Percentiles rank a stretch among this genome's conserved stretches.
These are phyloP conservation scores for Aureobasidium subglaciale DNA, from an alignment of 2,329 filamentous ascomycete species.

Conservation along the genomic window DNA sequence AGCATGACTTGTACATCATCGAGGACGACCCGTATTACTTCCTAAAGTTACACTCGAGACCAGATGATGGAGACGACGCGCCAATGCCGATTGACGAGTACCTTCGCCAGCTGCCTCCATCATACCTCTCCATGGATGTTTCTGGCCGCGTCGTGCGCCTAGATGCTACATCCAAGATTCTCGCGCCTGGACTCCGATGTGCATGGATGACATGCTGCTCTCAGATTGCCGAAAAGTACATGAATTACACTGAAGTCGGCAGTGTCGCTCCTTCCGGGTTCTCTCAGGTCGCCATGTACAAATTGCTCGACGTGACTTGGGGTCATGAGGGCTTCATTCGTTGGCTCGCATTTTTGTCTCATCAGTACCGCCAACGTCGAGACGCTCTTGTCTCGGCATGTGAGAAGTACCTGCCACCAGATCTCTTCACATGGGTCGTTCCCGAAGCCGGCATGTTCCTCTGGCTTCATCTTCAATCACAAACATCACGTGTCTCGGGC, in stretches of 20 bases:
- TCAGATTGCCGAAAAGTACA: constrained; percentile 25
- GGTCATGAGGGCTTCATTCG: constrained; percentile 26
- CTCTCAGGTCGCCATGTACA: constrained; percentile 27
- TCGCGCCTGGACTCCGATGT: constrained; percentile 27
- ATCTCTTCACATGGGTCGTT: constrained; percentile 21
- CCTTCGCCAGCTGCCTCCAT: constrained; percentile 16
- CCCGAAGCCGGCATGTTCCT: constrained; percentile 25
- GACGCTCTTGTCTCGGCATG: constrained; percentile 25
- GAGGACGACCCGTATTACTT: constrained; percentile 30
- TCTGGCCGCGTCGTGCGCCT: constrained; percentile 29
- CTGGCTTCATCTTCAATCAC: constrained; percentile 18
- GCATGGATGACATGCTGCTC: constrained; percentile 28
- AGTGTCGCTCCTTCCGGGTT: constrained; percentile 22
- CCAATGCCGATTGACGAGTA: constrained; percentile 4
- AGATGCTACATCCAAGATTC: constrained; percentile 28
- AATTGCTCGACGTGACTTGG: constrained; percentile 28
- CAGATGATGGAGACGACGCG: background rate
- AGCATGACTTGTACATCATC: constrained; percentile 25
- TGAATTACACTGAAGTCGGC: constrained; percentile 22
- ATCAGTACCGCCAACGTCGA: constrained; percentile 21
- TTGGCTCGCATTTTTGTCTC: constrained; percentile 25
- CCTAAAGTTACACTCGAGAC: constrained; percentile 17
- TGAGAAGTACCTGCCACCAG: constrained; percentile 21
- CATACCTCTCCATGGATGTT: constrained; percentile 30
- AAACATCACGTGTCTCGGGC: background rate